phyloP scores from a whole-genome alignment of 2,329 filamentous ascomycete species.

The Penicillium sp. region DNA sequence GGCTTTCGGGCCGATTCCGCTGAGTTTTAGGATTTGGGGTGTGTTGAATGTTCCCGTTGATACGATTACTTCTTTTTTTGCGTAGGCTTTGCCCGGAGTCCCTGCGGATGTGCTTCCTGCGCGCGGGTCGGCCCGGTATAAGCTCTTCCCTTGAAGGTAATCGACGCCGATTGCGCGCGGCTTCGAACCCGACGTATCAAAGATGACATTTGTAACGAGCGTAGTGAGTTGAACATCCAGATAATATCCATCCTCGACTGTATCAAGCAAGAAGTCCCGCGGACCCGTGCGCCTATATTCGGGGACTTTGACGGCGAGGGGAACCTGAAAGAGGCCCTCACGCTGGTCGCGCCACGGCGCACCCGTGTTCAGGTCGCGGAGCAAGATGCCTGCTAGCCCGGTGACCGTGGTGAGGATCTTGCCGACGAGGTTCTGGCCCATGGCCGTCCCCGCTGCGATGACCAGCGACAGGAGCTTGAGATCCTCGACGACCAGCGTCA shows the following conservation, averaged over 20 bases:
- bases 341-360: constrained; percentile 51
- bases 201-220: constrained; percentile 53
- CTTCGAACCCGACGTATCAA: constrained; percentile 41
- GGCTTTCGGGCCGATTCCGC: constrained; percentile 61
- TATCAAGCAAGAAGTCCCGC: constrained; percentile 49
- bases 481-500: constrained; percentile 59
- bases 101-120: constrained; percentile 19
- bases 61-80: constrained; percentile 52
- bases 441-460: constrained; percentile 56
- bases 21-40: constrained; percentile 68
- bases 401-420: constrained; percentile 52
- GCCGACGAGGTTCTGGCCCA: constrained; percentile 50
- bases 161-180: constrained; percentile 56
- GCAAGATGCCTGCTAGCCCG: constrained; percentile 45
- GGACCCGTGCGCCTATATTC: constrained; percentile 32
- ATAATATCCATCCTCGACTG: constrained; percentile 51
- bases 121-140: constrained; percentile 55
- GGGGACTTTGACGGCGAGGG: constrained; percentile 48
- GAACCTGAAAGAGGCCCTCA: constrained; percentile 63
- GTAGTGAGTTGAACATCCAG: constrained; percentile 60
- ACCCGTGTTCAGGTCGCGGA: constrained; percentile 57
- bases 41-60: constrained; percentile 65
- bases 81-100: constrained; percentile 43
- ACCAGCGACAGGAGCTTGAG: constrained; percentile 59
- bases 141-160: constrained; percentile 52